Percentiles rank a stretch among this genome's conserved stretches.
Conservation (phyloP, 805 yeast genomes). For the Starmera amethionina region DNA sequence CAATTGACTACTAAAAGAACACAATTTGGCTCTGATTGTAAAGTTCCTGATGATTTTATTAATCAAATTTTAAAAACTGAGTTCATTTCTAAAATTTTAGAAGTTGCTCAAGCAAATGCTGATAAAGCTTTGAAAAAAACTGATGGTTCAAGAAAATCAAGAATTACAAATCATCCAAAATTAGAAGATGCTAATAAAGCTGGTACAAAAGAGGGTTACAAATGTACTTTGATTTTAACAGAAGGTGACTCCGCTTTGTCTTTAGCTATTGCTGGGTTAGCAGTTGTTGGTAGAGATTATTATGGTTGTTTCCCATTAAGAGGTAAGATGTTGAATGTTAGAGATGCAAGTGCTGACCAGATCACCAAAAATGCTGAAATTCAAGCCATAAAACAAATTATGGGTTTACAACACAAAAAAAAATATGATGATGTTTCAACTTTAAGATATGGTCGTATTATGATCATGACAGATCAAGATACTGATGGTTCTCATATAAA, state of each 20-base stretch:
- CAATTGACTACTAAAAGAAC: conserved; percentile 82
- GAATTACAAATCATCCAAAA: conserved; percentile 84
- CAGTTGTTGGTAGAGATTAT: conserved; percentile 90
- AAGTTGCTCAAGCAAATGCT: conserved; percentile 81
- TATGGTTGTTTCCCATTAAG: conserved; percentile 94
- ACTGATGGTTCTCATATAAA: conserved; percentile 98
- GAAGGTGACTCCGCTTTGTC: conserved; percentile 97
- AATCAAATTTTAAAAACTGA: conserved; percentile 69
- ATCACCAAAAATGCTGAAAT: conserved; percentile 89
- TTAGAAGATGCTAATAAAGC: conserved; percentile 95
- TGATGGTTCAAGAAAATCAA: conserved; percentile 75
- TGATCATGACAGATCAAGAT: conserved; percentile 99
- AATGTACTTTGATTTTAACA: conserved; percentile 87
- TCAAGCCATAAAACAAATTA: conserved; percentile 88
- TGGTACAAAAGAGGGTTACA: conserved; percentile 85
- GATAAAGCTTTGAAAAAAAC: conserved; percentile 79
- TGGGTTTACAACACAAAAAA: conserved; percentile 92
- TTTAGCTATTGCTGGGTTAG: conserved; percentile 85
- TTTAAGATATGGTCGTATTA: conserved; percentile 88
- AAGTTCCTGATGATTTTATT: conserved; percentile 69
- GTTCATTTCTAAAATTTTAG: conserved; percentile 54
- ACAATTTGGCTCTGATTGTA: conserved; percentile 82
- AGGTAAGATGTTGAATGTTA: conserved; percentile 89
- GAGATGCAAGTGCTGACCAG: conserved; percentile 96
- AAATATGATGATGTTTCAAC: conserved; percentile 62